Conservation (phyloP, 2,329 filamentous ascomycete genomes). For the Pyricularia grisea region DNA sequence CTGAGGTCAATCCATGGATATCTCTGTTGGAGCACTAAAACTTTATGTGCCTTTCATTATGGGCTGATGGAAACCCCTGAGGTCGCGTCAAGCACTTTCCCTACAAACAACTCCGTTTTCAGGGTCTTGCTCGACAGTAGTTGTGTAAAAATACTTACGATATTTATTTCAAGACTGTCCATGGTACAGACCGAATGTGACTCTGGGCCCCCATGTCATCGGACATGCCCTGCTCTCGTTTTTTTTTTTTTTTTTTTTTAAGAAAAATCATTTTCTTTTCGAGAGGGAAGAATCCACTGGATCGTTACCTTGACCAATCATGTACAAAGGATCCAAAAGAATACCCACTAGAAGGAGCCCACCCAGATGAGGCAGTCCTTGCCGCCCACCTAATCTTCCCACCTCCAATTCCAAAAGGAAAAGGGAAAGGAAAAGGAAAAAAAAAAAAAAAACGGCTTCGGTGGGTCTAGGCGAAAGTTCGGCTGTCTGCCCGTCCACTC, state of each 20-base stretch:
- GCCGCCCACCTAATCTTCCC: neutral
- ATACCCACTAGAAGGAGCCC: neutral
- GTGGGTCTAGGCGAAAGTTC: neutral
- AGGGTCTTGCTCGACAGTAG: neutral
- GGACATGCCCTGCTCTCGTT: neutral
- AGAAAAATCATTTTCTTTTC: neutral
- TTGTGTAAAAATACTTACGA: neutral
- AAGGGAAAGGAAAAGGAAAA: no score
- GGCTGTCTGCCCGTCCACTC: neutral
- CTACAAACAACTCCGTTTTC: neutral
- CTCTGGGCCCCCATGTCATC: neutral
- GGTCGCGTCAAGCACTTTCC: neutral
- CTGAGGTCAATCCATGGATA: neutral
- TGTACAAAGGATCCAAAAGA: neutral
- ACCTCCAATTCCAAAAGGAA: neutral
- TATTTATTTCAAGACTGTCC: neutral
- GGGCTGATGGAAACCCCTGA: neutral
- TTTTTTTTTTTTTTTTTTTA: neutral
- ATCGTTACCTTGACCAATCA: neutral
- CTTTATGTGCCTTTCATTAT: neutral
- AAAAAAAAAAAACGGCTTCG: neutral
- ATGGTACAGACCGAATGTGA: neutral
- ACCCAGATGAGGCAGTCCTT: neutral
- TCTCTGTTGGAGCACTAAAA: neutral
- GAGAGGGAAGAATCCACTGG: neutral